Base-by-base conservation (phyloP, 2,329 filamentous ascomycete species). In the Colletotrichum gloeosporioides region DNA sequence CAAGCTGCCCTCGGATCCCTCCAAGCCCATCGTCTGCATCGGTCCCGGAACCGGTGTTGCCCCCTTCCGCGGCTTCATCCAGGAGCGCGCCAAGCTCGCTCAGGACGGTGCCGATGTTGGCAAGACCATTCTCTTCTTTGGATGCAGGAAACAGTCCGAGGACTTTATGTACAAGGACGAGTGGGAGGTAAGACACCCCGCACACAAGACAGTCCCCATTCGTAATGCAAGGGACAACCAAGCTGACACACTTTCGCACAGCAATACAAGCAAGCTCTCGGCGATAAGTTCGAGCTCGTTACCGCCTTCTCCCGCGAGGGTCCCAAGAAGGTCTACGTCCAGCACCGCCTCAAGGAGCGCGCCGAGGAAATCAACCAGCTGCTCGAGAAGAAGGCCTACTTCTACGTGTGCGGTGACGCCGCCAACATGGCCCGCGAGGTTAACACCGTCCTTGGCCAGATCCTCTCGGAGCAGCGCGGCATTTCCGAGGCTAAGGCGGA, bases 351-450 rank as follows among this genome's bases (percentile, higher is more conserved):
- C 77, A 94, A 95, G 87, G 95, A 99, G 85, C 90, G 93, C 67
- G 93, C 95, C 75, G 91, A 95, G 81, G 92, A 98, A 81, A 90
- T 99, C 86, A 96, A 98, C 86, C 93, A 96, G 79, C 92, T 99
- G 1, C 90, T 99, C 12, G 90, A 94, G 79, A 90, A 96, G 85
- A 95, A 96, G 84, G 97, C 95, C 7, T 98, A 97, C 87, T 96
- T 99, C 85, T 99, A 99, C 85, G 96, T 99, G 75, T 99, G 98
- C 82, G 97, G 97, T 87, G 97, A 99, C 83, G 98, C 98, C 1
- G 95, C 97, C 73, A 96, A 98, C 88, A 98, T 98, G 96, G 96
- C 96, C 63, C 93, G 96, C 74, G 96, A 98, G 84, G 96, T 98
- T 82, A 98, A 98, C 84, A 89, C 93, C 29, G 92, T 95, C n/a